A percentile compares a stretch with the other conserved stretches of the same genome.
These are phyloP conservation scores for Botryotinia convoluta DNA, from an alignment of 2,329 filamentous ascomycete genomes.

Conservation along the genomic window DNA sequence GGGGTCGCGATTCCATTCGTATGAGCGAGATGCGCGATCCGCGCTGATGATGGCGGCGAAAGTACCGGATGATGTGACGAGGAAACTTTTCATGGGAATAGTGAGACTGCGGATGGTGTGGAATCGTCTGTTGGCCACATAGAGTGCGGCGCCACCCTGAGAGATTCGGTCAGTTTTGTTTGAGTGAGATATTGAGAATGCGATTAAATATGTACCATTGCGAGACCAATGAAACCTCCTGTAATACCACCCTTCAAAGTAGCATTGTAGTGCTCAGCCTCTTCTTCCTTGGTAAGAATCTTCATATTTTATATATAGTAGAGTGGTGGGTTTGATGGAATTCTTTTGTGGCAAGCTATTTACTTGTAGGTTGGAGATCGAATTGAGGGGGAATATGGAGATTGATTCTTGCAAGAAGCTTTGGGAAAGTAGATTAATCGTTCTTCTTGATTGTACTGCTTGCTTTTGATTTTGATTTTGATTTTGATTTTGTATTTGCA, in stretches of 20 bases:
- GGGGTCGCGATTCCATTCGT: conserved; percentile 54
- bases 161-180: conserved; percentile 11
- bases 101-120: conserved; percentile 77
- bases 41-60: conserved; percentile 87
- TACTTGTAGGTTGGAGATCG: background rate
- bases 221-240: conserved; percentile 68
- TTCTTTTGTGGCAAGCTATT: background rate
- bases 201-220: conserved; percentile 55
- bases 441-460: no score
- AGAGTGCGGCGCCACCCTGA: conserved; percentile 54
- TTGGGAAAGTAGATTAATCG: background rate
- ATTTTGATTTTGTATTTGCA: background rate
- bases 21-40: conserved; percentile 69
- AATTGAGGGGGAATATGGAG: background rate
- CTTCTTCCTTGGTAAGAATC: conserved; percentile 91
- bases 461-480: background rate
- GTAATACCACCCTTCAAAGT: conserved; percentile 77
- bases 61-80: conserved; percentile 77
- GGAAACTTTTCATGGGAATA: conserved; percentile 85
- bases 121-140: conserved; percentile 65
- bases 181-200: background rate
- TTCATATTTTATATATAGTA: conserved; percentile 62
- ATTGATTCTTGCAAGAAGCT: background rate
- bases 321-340: background rate
- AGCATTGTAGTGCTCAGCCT: conserved; percentile 75